These are phyloP conservation scores for Leccinum variicolor DNA, from an alignment of 768 basidiomycete species.

Conservation along the genomic window DNA sequence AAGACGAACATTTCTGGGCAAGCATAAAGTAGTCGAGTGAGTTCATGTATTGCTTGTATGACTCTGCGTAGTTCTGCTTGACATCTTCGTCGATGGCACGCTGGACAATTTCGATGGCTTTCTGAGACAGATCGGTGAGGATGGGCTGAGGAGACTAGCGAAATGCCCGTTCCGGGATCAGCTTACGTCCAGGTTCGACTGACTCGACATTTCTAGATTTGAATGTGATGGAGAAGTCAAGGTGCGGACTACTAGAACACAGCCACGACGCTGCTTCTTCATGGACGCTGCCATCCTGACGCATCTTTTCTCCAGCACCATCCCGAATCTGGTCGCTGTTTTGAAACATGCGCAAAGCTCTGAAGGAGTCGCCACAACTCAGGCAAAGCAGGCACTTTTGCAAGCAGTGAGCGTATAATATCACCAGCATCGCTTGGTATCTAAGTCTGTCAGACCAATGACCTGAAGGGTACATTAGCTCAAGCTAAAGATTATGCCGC, in stretches of 20 bases:
- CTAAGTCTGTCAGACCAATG: slow-evolving; percentile 56
- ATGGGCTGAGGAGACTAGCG: neutral
- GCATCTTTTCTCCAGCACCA: slow-evolving; percentile 51
- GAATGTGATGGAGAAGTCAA: neutral
- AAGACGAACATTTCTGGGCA: slow-evolving; percentile 77
- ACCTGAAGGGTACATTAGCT: slow-evolving; percentile 56
- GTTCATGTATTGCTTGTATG: slow-evolving; percentile 94
- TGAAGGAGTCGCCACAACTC: slow-evolving; percentile 51
- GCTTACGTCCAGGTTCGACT: slow-evolving; percentile 48
- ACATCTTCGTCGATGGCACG: slow-evolving; percentile 90
- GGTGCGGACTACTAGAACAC: slow-evolving; percentile 1
- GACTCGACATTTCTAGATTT: slow-evolving; percentile 37
- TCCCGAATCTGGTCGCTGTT: slow-evolving; percentile 58
- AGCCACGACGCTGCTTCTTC: slow-evolving; percentile 11
- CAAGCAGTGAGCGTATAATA: slow-evolving; percentile 49
- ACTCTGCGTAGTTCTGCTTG: slow-evolving; percentile 90
- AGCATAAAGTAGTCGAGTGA: slow-evolving; percentile 98
- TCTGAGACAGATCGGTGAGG: slow-evolving; percentile 38
- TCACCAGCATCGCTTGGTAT: neutral
- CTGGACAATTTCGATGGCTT: slow-evolving; percentile 89
- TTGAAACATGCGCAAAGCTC: slow-evolving; percentile 58
- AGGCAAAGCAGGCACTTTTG: slow-evolving; percentile 63
- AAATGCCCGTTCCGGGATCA: neutral
- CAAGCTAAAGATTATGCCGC: slow-evolving; percentile 59
- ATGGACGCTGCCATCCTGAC: slow-evolving; percentile 35